Evolutionary conservation across 2,329 filamentous ascomycete species (phyloP).

Genomic region (Sporothrix variecibatus): DNA sequence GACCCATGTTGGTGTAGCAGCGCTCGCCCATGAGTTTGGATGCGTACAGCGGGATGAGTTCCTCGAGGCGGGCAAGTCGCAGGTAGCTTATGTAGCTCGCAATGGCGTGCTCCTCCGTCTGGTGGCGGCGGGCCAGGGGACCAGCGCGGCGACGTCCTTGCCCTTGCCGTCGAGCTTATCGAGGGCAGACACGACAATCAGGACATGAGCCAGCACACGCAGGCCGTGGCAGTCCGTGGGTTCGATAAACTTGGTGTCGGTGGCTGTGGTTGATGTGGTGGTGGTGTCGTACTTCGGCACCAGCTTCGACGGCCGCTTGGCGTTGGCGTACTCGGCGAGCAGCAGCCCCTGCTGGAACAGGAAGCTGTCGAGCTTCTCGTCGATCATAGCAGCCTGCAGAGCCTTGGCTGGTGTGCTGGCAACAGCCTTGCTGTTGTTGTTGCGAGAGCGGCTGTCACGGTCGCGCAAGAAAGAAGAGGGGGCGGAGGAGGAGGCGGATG

Average conservation of each 20-base stretch:
- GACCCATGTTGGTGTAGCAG: constrained; percentile 70
- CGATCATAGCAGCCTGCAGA: constrained; percentile 74
- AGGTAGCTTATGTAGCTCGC: constrained; percentile 81
- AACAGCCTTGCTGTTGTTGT: constrained; percentile 1
- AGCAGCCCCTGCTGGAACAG: constrained; percentile 61
- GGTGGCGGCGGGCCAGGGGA: constrained; percentile 38
- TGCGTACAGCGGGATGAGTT: constrained; percentile 85
- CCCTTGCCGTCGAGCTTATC: constrained; percentile 46
- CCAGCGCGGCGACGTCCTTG: constrained; percentile 41
- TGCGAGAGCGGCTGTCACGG: constrained; percentile 23
- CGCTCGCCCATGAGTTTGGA: constrained; percentile 69
- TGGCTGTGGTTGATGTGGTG: constrained; percentile 33
- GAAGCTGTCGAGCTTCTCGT: constrained; percentile 59
- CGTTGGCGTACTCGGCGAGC: constrained; percentile 51
- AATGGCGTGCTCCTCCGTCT: constrained; percentile 72
- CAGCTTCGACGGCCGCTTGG: constrained; percentile 42
- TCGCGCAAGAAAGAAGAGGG: constrained; percentile 9
- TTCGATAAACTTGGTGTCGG: constrained; percentile 47
- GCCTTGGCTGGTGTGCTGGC: constrained; percentile 69
- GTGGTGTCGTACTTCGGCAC: constrained; percentile 43
- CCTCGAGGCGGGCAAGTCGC: constrained; percentile 69
- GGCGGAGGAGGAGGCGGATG: neutral
- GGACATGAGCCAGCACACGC: constrained; percentile 68
- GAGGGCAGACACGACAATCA: constrained; percentile 66
- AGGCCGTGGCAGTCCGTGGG: constrained; percentile 64